phyloP scores from a whole-genome alignment of 306 rosid genomes.

The Abrus precatorius region DNA sequence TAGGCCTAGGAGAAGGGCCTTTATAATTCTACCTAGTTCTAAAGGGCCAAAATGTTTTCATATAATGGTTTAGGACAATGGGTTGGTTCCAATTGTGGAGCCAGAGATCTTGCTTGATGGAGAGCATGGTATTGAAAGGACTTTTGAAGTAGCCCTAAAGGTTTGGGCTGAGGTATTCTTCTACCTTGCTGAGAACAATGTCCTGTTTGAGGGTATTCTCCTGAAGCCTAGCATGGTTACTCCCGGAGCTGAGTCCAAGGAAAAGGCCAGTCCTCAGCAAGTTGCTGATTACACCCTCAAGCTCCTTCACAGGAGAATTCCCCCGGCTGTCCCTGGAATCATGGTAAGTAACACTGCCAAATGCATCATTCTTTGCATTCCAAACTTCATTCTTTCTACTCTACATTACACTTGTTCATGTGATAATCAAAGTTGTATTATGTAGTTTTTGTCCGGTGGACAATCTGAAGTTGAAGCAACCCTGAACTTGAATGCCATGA shows the following conservation, averaged over 20 bases:
- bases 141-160: conserved; percentile 76
- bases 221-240: conserved; percentile 98
- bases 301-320: conserved; percentile 82
- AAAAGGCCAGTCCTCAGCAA: conserved; percentile 68
- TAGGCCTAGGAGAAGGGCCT: not conserved
- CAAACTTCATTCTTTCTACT: not conserved
- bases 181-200: conserved; percentile 91
- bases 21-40: not conserved
- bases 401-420: not conserved
- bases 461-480: conserved; percentile 96
- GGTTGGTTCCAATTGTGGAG: conserved; percentile 80
- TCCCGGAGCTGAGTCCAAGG: conserved; percentile 90
- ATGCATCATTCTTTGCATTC: not conserved
- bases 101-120: conserved; percentile 97
- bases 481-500: conserved; percentile 80
- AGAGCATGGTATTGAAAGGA: conserved; percentile 80
- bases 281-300: conserved; percentile 85
- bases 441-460: conserved; percentile 93
- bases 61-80: conserved; percentile 48
- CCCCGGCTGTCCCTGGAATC: conserved; percentile 93
- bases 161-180: conserved; percentile 97
- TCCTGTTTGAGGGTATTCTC: conserved; percentile 84
- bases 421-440: conserved; percentile 24
- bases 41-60: not conserved
- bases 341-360: conserved; percentile 63